These are phyloP conservation scores for Calvatia gigantea DNA, from an alignment of 768 basidiomycete species.

Conservation along the genomic window DNA sequence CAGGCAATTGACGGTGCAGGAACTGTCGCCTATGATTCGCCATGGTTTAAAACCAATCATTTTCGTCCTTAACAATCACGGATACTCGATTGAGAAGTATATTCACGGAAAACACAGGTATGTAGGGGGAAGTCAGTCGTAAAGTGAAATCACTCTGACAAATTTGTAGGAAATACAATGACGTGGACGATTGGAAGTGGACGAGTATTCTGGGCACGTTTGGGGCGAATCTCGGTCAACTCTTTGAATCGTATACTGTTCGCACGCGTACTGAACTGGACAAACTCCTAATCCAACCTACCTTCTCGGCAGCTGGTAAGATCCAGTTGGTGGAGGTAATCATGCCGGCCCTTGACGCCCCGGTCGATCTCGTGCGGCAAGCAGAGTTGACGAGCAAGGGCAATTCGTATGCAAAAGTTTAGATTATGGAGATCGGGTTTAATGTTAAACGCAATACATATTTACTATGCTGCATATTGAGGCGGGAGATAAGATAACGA, in stretches of 20 bases:
- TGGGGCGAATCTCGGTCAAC: conserved; percentile 46
- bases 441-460: too few species aligned
- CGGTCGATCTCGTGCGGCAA: conserved; percentile 54
- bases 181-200: conserved; percentile 82
- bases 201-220: conserved; percentile 58
- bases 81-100: conserved; percentile 85
- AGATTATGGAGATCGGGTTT: too few species aligned
- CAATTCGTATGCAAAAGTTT: conserved; percentile 36
- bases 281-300: conserved; percentile 55
- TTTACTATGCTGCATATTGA: neutral
- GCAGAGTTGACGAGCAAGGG: conserved; percentile 51
- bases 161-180: conserved; percentile 69
- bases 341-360: conserved; percentile 74
- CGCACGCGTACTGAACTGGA: conserved; percentile 64
- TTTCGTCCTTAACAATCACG: conserved; percentile 77
- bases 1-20: conserved; percentile 79
- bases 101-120: conserved; percentile 63
- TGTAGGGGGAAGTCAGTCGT: conserved; percentile 8
- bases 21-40: conserved; percentile 80
- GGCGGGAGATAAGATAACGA: conserved; percentile 14
- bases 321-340: conserved; percentile 80
- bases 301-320: conserved; percentile 60
- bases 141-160: neutral
- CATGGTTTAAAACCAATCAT: conserved; percentile 75
- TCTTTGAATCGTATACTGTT: conserved; percentile 63